phyloP scores from a whole-genome alignment of 164 flowering plant species.

The Berberis thunbergii region DNA sequence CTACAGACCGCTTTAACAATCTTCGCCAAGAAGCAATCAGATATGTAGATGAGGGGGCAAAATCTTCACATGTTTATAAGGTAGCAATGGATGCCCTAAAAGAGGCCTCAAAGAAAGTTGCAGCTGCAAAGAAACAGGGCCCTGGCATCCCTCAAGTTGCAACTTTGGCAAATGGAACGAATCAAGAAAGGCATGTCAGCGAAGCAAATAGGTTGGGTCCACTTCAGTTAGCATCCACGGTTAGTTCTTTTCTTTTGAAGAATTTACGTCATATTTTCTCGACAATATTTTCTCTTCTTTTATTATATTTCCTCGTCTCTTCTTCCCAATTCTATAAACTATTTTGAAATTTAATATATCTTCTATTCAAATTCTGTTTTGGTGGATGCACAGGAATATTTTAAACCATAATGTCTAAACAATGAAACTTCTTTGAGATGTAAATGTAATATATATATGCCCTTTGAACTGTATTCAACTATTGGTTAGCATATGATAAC shows the following conservation, averaged over 20 bases:
- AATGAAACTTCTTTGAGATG: too few relatives aligned
- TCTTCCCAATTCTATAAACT: too few relatives aligned
- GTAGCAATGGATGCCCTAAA: constrained; percentile 50
- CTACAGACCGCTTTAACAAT: constrained; percentile 40
- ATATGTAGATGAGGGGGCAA: constrained; percentile 77
- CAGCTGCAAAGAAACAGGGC: constrained; percentile 42
- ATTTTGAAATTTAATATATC: too few relatives aligned
- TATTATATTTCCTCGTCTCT: too few relatives aligned
- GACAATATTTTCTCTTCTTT: neutral
- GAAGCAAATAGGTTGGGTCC: constrained; percentile 4
- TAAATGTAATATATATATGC: too few relatives aligned
- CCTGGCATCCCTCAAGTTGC: constrained; percentile 37
- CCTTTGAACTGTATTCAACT: too few relatives aligned
- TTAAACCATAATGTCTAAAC: too few relatives aligned
- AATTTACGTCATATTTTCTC: neutral
- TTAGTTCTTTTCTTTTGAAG: neutral
- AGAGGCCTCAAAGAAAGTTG: constrained; percentile 54
- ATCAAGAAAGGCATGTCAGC: constrained; percentile 5
- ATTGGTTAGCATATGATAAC: too few relatives aligned
- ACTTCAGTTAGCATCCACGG: neutral
- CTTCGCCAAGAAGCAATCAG: constrained; percentile 61
- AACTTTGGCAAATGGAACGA: constrained; percentile 16
- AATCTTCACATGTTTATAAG: constrained; percentile 45
- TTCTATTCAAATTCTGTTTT: too few relatives aligned
- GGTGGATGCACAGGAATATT: too few relatives aligned